Conservation (phyloP, 2,329 filamentous ascomycete species). For the Coccinonectria pachysandricola region DNA sequence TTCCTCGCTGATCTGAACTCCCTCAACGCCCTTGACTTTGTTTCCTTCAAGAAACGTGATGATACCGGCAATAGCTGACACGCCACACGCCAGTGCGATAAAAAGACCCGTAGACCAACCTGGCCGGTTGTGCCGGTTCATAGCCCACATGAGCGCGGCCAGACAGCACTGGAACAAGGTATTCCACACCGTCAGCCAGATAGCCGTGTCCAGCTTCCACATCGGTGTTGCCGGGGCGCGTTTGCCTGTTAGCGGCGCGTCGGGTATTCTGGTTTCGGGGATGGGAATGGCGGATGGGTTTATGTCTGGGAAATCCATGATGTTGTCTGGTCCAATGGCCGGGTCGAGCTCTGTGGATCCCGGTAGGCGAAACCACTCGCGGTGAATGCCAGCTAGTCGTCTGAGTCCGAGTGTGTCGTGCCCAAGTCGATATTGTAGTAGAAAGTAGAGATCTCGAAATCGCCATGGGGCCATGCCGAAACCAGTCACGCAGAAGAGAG, state of each 20-base stretch:
- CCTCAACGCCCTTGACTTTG: constrained; percentile 60
- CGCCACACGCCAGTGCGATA: constrained; percentile 61
- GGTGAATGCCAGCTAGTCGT: constrained; percentile 62
- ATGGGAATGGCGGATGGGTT: constrained; percentile 39
- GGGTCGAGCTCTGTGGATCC: constrained; percentile 51
- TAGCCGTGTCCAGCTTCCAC: constrained; percentile 72
- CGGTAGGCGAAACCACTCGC: constrained; percentile 63
- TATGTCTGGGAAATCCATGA: constrained; percentile 32
- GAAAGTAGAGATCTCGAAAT: constrained; percentile 67
- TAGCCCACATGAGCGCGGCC: constrained; percentile 73
- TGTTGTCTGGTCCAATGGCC: constrained; percentile 41
- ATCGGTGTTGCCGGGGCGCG: constrained; percentile 55
- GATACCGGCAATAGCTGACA: constrained; percentile 57
- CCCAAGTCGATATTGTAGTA: constrained; percentile 52
- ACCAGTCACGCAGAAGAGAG: constrained; percentile 76
- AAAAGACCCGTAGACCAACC: constrained; percentile 73
- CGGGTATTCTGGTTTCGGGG: constrained; percentile 52
- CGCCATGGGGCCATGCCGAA: constrained; percentile 81
- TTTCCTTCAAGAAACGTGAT: constrained; percentile 64
- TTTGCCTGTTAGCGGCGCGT: constrained; percentile 59
- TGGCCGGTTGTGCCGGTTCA: constrained; percentile 63
- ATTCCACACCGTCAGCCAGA: constrained; percentile 71
- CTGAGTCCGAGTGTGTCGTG: constrained; percentile 48
- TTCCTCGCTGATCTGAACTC: constrained; percentile 50
- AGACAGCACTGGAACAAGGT: constrained; percentile 67